Evolutionary conservation across 129 eudicot genomes (phyloP), one percentile per base, ranked within the genome.

Genomic region (Mikania micrantha): DNA sequence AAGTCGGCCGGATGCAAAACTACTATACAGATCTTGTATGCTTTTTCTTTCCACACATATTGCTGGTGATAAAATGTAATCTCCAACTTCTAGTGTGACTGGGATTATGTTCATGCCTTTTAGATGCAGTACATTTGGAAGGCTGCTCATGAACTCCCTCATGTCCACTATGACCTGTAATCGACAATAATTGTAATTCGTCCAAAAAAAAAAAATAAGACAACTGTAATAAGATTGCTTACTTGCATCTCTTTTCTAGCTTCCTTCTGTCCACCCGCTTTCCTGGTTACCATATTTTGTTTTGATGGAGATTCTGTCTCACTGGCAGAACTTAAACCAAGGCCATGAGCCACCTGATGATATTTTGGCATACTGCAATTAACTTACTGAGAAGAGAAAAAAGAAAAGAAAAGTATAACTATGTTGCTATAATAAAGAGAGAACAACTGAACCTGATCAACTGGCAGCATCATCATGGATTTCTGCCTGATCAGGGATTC

Each of bases 141-240:
- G 95, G 73, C 91, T 93, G 82, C 99, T 93, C 96, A 89, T 89
- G 77, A 93, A 93, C 79, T 93, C 99, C 81, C 98, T 86, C 96
- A 93, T 93, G 79, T 93, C 96, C 63, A 93, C 99, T 61, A 93
- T 93, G 60, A 93, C 89, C 99, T 93, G 67, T 38, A 20, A 48
- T 59, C 35, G 19, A 38, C 8, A 66, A 57, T 36, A 19, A 44
- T 38, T 71, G 7, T 32, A 45, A 61, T 36, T 66, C 41, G 19
- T 44, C 6, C 11, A 13, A 9, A 5, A 19, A 27, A 12, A 13
- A 24, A 7, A 17, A 41, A 39, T 16, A n/a, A 13, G 15, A 59
- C 10, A 12, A 34, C 12, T 20, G 34, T 19, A 72, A 62, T 28
- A 64, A 35, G 59, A 56, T 45, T 56, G 73, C 82, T 32, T 85